Percentiles rank a stretch among this genome's conserved stretches.
Evolutionary conservation across 371 early-diverging fungal genomes (phyloP).

Genomic region (Parasitella parasitica): DNA sequence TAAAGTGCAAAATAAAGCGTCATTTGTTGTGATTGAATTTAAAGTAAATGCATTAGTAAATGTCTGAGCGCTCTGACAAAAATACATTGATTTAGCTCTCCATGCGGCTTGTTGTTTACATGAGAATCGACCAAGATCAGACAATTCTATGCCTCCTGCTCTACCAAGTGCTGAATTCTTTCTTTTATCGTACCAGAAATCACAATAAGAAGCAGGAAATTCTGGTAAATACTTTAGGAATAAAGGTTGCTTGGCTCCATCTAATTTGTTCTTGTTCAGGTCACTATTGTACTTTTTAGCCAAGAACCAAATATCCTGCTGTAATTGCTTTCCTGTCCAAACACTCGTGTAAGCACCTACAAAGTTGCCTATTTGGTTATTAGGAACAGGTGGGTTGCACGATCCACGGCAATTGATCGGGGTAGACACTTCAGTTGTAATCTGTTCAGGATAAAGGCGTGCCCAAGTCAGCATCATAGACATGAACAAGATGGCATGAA

Average conservation of each 20-base stretch:
- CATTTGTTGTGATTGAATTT: conserved; percentile 25
- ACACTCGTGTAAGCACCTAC: conserved; percentile 26
- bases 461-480: conserved; percentile 27
- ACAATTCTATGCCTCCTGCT: conserved; percentile 39
- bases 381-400: conserved; percentile 33
- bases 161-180: conserved; percentile 26
- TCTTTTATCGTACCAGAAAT: conserved; percentile 25
- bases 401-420: conserved; percentile 38
- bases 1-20: conserved; percentile 21
- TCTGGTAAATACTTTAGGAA: conserved; percentile 23
- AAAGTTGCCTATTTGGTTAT: conserved; percentile 40
- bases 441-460: conserved; percentile 18
- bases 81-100: conserved; percentile 24
- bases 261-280: conserved; percentile 14
- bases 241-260: conserved; percentile 18
- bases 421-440: conserved; percentile 17
- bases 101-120: conserved; percentile 3
- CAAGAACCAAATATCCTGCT: conserved; percentile 28
- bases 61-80: conserved; percentile 40
- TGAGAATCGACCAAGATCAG: conserved; percentile 36
- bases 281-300: conserved; percentile 22
- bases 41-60: conserved; percentile 21
- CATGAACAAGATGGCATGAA: conserved; percentile 34
- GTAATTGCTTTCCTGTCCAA: conserved; percentile 15
- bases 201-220: conserved; percentile 31